Conservation (phyloP, 2,329 filamentous ascomycete genomes). For the Ascochyta pisi region DNA sequence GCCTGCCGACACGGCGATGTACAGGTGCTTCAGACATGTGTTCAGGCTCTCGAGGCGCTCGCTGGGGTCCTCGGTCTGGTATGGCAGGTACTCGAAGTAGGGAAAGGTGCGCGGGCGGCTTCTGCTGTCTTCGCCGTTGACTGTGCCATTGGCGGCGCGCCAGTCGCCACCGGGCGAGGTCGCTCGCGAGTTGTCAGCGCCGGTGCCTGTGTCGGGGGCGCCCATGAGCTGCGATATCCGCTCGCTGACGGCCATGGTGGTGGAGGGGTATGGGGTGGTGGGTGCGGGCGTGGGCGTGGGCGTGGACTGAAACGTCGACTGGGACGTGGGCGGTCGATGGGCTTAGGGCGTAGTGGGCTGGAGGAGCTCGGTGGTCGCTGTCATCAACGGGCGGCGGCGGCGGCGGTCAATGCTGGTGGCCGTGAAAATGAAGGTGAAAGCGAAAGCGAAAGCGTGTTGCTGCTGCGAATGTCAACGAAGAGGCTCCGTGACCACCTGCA, state of each 20-base stretch:
- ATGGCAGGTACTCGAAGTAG: conserved; percentile 90
- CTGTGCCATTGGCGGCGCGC: conserved; percentile 59
- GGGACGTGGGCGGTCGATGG: conserved; percentile 11
- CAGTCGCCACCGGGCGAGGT: conserved; percentile 78
- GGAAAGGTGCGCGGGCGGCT: conserved; percentile 84
- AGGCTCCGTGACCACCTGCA: conserved; percentile 8
- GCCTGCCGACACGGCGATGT: conserved; percentile 87
- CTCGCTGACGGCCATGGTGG: conserved; percentile 49
- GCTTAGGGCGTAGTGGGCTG: conserved; percentile 15
- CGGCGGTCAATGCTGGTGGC: conserved; percentile 2
- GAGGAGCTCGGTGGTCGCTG: conserved; percentile 5
- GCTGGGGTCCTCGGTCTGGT: conserved; percentile 79
- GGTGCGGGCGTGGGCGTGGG: conserved; percentile 8
- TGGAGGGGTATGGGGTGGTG: conserved; percentile 21
- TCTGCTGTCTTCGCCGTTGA: conserved; percentile 65
- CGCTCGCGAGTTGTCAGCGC: conserved; percentile 79
- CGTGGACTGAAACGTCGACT: not conserved
- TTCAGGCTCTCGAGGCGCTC: conserved; percentile 80
- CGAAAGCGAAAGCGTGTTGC: not conserved
- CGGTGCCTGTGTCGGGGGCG: conserved; percentile 49
- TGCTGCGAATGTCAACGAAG: conserved; percentile 8
- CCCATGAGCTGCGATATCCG: conserved; percentile 53
- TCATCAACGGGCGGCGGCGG: conserved; percentile 12
- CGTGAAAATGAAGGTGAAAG: not conserved
- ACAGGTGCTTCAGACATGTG: conserved; percentile 91